These are phyloP conservation scores for Aquilaria malaccensis DNA, from an alignment of 345 rosid species.

Conservation along the genomic window DNA sequence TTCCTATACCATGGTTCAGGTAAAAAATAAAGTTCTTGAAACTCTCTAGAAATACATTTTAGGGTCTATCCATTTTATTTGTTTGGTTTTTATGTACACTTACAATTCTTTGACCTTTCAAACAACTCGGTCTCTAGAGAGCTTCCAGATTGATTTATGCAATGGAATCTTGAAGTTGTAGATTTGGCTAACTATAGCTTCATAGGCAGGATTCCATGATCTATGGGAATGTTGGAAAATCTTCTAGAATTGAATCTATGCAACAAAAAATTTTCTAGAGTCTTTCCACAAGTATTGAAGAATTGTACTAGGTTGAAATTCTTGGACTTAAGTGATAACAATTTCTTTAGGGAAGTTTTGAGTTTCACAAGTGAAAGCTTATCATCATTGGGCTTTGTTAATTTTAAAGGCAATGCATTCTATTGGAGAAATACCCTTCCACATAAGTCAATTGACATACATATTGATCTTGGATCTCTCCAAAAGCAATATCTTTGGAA, in stretches of 20 bases:
- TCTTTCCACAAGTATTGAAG: background rate
- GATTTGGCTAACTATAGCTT: conserved; percentile 1
- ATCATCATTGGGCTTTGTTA: background rate
- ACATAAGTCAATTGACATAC: conserved; percentile 5
- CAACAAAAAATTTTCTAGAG: conserved; percentile 8
- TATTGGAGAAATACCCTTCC: conserved; percentile 9
- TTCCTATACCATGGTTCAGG: background rate
- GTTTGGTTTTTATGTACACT: background rate
- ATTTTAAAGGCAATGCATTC: conserved; percentile 10
- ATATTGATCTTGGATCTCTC: conserved; percentile 10
- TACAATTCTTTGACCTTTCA: conserved; percentile 4
- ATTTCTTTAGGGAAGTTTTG: conserved; percentile 13
- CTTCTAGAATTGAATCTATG: background rate
- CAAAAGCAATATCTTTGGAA: conserved; percentile 4
- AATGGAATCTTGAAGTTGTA: background rate
- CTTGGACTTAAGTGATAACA: conserved; percentile 17
- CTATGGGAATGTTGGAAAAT: background rate
- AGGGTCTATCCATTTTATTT: background rate
- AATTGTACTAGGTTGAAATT: background rate
- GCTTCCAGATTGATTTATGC: background rate
- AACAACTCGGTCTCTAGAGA: background rate
- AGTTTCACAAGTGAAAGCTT: conserved; percentile 8
- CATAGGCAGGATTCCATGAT: background rate
- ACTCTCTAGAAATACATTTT: conserved; percentile 5
- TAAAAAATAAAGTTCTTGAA: background rate